Evolutionary conservation across 2,329 filamentous ascomycete species (phyloP).

Genomic region (Fusarium oxysporum): DNA sequence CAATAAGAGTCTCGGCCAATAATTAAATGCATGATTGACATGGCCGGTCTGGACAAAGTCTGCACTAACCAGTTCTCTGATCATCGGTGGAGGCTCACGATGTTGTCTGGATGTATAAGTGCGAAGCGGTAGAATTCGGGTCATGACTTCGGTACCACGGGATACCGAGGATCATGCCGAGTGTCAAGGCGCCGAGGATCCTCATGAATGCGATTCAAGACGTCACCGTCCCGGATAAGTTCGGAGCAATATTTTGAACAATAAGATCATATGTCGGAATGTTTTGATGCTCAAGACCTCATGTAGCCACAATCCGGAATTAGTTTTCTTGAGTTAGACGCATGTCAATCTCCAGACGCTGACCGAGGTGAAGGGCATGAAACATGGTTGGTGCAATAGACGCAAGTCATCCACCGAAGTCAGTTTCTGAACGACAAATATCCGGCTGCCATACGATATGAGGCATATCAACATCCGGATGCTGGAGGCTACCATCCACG

Average conservation of each 20-base stretch:
- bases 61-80: background rate
- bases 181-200: constrained; percentile 35
- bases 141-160: constrained; percentile 35
- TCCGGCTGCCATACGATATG: background rate
- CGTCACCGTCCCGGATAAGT: constrained; percentile 33
- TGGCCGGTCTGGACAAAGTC: background rate
- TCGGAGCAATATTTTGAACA: constrained; percentile 23
- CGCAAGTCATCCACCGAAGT: constrained; percentile 9
- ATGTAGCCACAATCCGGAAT: constrained; percentile 42
- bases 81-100: background rate
- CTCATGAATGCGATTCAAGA: constrained; percentile 24
- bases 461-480: constrained; percentile 5
- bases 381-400: constrained; percentile 17
- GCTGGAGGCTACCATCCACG: constrained; percentile 2
- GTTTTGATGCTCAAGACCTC: background rate
- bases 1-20: background rate
- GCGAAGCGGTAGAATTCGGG: constrained; percentile 27
- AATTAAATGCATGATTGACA: background rate
- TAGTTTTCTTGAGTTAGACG: constrained; percentile 7
- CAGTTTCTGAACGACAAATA: constrained; percentile 2
- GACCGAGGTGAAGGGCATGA: constrained; percentile 31
- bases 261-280: constrained; percentile 27
- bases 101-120: constrained; percentile 27
- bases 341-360: constrained; percentile 36
- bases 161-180: constrained; percentile 42